phyloP scores from a whole-genome alignment of 257 asterid species.

The Echites panduratus region DNA sequence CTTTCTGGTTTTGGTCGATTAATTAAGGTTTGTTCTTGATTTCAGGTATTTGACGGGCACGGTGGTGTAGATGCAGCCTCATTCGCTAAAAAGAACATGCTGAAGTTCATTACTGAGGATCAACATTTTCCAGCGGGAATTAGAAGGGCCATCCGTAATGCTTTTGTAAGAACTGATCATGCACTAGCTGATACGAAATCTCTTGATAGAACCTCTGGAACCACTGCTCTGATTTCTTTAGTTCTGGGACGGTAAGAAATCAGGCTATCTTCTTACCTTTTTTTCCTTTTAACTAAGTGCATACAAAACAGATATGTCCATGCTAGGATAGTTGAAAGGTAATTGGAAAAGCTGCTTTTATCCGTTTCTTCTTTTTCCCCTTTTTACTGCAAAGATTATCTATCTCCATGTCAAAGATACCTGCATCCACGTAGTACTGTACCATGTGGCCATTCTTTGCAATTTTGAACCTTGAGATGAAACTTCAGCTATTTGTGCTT shows the following conservation, averaged over 20 bases:
- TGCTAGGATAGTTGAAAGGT: not conserved
- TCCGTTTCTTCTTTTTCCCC: not conserved
- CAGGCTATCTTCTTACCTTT: not conserved
- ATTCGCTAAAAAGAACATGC: constrained; percentile 63
- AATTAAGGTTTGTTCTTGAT: constrained; percentile 5
- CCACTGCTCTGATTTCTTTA: constrained; percentile 73
- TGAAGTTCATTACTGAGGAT: constrained; percentile 60
- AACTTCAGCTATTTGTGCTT: not conserved
- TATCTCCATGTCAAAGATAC: not conserved
- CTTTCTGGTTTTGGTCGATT: not conserved
- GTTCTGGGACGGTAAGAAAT: constrained; percentile 58
- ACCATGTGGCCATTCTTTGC: not conserved
- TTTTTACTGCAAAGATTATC: not conserved
- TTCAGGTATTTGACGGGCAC: constrained; percentile 88
- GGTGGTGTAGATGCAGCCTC: constrained; percentile 82
- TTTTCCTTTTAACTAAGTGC: not conserved
- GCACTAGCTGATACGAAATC: constrained; percentile 61
- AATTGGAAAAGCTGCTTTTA: not conserved
- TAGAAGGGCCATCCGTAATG: constrained; percentile 63
- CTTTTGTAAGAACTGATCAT: constrained; percentile 69
- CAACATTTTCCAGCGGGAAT: constrained; percentile 54
- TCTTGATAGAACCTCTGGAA: constrained; percentile 65
- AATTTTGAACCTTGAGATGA: not conserved
- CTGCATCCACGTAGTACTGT: not conserved
- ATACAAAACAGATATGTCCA: not conserved